These are phyloP conservation scores for Allomyces arbusculus DNA, from an alignment of 192 early-diverging fungal genomes.

Conservation along the genomic window DNA sequence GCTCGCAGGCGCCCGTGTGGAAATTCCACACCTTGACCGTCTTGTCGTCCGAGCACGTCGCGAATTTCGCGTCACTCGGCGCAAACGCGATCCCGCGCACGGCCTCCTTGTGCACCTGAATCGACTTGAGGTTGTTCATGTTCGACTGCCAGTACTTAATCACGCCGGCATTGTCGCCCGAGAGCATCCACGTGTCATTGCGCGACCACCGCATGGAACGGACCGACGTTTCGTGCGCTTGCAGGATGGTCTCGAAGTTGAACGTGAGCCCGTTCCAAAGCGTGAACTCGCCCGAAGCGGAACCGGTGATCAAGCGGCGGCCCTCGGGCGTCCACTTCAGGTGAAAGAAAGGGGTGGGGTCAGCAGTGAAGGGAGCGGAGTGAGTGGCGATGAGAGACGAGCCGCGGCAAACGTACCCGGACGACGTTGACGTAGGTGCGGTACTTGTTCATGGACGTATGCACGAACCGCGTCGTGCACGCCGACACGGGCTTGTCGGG, in stretches of 20 bases:
- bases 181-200: constrained; percentile 87
- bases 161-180: constrained; percentile 68
- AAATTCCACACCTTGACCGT: constrained; percentile 96
- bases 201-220: constrained; percentile 92
- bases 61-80: constrained; percentile 82
- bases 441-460: constrained; percentile 84
- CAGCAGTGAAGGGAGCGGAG: not conserved
- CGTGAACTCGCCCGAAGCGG: constrained; percentile 85
- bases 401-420: constrained; percentile 24
- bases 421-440: constrained; percentile 79
- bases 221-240: constrained; percentile 88
- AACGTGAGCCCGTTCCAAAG: constrained; percentile 94
- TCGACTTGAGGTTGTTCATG: constrained; percentile 76
- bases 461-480: constrained; percentile 67
- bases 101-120: constrained; percentile 69
- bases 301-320: constrained; percentile 75
- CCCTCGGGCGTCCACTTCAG: constrained; percentile 88
- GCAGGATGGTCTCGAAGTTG: constrained; percentile 94
- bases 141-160: constrained; percentile 98
- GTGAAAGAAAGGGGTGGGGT: not conserved
- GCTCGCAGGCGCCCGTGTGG: constrained; percentile 59
- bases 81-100: constrained; percentile 84
- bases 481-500: constrained; percentile 46
- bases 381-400: not conserved
- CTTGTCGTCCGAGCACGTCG: constrained; percentile 84